Conservation (phyloP, 2,329 filamentous ascomycete genomes). For the Zymoseptoria pseudotritici region DNA sequence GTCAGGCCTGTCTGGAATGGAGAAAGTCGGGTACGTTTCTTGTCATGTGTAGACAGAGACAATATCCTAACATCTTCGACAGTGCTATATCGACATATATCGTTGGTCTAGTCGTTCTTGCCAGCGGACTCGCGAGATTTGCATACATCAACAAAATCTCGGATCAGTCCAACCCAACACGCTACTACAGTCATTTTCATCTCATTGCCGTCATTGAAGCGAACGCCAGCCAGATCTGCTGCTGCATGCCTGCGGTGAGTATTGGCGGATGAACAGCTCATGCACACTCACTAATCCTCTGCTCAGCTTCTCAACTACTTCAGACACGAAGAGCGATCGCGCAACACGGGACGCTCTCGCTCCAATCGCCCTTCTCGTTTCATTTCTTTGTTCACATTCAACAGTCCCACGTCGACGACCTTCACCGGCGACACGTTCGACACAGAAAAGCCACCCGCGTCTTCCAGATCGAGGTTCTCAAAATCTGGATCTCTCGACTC, state of each 20-base stretch:
- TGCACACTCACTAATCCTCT: not conserved
- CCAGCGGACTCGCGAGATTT: slow-evolving; percentile 9
- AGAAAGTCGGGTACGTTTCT: slow-evolving; percentile 7
- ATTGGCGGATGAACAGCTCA: not conserved
- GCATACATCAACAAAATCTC: slow-evolving; percentile 5
- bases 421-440: not conserved
- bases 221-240: slow-evolving; percentile 11
- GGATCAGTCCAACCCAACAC: slow-evolving; percentile 5
- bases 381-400: not conserved
- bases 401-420: not conserved
- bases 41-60: not conserved
- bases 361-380: not conserved
- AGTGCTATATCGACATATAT: slow-evolving; percentile 4
- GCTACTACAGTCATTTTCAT: slow-evolving; percentile 9
- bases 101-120: slow-evolving; percentile 10
- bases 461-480: not conserved
- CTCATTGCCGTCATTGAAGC: slow-evolving; percentile 13
- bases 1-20: slow-evolving; percentile 1
- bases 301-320: not conserved
- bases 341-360: not conserved
- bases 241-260: slow-evolving; percentile 26
- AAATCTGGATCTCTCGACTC: not conserved
- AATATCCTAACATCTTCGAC: not conserved
- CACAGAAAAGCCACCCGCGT: not conserved
- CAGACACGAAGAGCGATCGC: not conserved